Conservation (phyloP, 768 basidiomycete genomes). For the Tylopilus sp. region DNA sequence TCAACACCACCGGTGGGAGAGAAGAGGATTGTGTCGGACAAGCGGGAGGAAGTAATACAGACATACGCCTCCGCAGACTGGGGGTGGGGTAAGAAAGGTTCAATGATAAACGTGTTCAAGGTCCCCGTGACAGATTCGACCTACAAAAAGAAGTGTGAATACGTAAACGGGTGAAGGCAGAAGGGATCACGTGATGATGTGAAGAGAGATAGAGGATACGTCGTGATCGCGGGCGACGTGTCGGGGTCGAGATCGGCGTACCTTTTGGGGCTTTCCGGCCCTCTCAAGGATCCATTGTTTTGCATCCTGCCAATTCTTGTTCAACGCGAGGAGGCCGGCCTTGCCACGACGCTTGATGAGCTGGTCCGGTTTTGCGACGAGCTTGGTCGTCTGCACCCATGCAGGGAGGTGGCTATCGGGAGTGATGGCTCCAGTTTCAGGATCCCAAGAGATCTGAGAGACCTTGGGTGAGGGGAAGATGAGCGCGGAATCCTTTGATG, state of each 20-base stretch:
- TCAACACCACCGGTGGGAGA: conserved; percentile 99
- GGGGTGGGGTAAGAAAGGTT: conserved; percentile 97
- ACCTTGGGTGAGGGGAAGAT: conserved; percentile 72
- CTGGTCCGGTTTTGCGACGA: conserved; percentile 96
- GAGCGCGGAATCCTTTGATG: conserved; percentile 37
- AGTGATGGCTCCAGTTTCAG: conserved; percentile 58
- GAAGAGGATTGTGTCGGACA: conserved; percentile 96
- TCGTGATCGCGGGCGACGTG: conserved; percentile 9
- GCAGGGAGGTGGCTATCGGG: conserved; percentile 60
- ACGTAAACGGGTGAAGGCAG: conserved; percentile 5
- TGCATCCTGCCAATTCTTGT: conserved; percentile 89
- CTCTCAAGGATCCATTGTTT: conserved; percentile 82
- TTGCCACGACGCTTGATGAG: conserved; percentile 99
- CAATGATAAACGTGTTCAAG: conserved; percentile 95
- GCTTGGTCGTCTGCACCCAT: conserved; percentile 83
- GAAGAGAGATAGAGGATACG: conserved; percentile 9
- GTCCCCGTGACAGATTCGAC: conserved; percentile 95
- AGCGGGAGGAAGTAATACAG: conserved; percentile 93
- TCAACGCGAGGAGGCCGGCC: conserved; percentile 90
- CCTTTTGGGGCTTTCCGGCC: conserved; percentile 92
- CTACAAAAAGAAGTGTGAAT: conserved; percentile 36
- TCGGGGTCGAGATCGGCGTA: conserved; percentile 7
- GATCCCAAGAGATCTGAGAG: conserved; percentile 86
- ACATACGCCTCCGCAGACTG: conserved; percentile 96
- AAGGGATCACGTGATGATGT: conserved; percentile 24